phyloP scores from a whole-genome alignment of 2,329 filamentous ascomycete genomes.

The Macrophomina phaseolina region DNA sequence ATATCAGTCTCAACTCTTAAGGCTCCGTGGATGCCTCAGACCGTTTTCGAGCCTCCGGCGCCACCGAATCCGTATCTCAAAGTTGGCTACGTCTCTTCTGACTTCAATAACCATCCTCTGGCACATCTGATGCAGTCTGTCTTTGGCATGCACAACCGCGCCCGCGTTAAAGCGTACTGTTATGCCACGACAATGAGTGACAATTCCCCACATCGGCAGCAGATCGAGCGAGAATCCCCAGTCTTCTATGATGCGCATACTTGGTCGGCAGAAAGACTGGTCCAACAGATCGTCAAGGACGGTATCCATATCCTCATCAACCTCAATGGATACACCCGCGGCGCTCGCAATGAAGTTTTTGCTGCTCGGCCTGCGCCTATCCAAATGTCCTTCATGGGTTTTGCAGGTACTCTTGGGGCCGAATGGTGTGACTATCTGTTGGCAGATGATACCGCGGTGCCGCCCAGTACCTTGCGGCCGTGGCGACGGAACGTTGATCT shows the following conservation, averaged over 20 bases:
- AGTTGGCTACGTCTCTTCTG: slow-evolving; percentile 94
- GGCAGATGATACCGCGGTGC: slow-evolving; percentile 86
- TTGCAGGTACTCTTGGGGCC: slow-evolving; percentile 91
- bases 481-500: slow-evolving; percentile 76
- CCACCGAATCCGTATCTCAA: slow-evolving; percentile 85
- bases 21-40: slow-evolving; percentile 81
- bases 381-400: slow-evolving; percentile 99
- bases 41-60: slow-evolving; percentile 82
- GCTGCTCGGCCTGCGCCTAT: slow-evolving; percentile 92
- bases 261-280: slow-evolving; percentile 84
- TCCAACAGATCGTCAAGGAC: slow-evolving; percentile 85
- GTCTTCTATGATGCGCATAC: slow-evolving; percentile 86
- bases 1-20: slow-evolving; percentile 91
- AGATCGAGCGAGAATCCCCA: slow-evolving; percentile 92
- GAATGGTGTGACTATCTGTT: slow-evolving; percentile 99
- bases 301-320: slow-evolving; percentile 95
- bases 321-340: slow-evolving; percentile 96
- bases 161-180: slow-evolving; percentile 82
- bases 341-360: slow-evolving; percentile 96
- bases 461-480: slow-evolving; percentile 78
- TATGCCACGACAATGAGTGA: slow-evolving; percentile 96
- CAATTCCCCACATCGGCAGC: slow-evolving; percentile 82
- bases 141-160: slow-evolving; percentile 83
- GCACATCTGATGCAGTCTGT: slow-evolving; percentile 99
- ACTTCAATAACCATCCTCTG: slow-evolving; percentile 98